Conservation (phyloP, 108 stramenopile species). For the Poteriospumella lacustris region DNA sequence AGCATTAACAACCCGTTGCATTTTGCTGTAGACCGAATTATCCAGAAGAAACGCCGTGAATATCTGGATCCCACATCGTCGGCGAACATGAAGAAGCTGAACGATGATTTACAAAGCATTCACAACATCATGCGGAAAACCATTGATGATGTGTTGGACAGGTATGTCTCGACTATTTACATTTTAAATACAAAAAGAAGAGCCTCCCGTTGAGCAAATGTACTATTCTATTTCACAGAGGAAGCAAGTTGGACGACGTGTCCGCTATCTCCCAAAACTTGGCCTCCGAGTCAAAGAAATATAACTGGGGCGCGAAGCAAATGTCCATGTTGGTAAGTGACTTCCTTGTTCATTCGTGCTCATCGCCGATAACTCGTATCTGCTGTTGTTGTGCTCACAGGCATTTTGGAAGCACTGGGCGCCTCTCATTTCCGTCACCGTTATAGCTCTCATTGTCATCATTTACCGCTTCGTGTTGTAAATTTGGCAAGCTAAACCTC, state of each 20-base stretch:
- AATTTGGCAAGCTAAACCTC: background rate
- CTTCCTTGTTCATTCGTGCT: background rate
- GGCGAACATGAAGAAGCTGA: constrained; percentile 72
- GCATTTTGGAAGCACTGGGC: constrained; percentile 7
- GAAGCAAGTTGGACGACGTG: constrained; percentile 25
- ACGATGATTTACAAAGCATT: constrained; percentile 89
- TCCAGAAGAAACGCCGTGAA: constrained; percentile 84
- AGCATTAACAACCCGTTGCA: background rate
- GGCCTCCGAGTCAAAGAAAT: constrained; percentile 11
- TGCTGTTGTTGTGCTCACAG: background rate
- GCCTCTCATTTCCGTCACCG: background rate
- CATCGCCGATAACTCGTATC: background rate
- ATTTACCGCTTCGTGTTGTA: background rate
- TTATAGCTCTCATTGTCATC: constrained; percentile 3
- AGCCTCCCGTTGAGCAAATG: background rate
- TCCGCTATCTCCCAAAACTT: constrained; percentile 12
- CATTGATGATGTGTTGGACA: constrained; percentile 56
- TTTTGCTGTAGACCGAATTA: constrained; percentile 60
- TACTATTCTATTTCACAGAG: constrained; percentile 1
- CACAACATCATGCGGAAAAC: constrained; percentile 91
- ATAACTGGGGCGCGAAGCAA: constrained; percentile 30
- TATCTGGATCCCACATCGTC: constrained; percentile 77
- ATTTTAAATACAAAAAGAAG: background rate
- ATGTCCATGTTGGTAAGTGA: constrained; percentile 14
- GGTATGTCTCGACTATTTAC: constrained; percentile 2